These are phyloP conservation scores for Eucalyptus virginea DNA, from an alignment of 345 rosid genomes.

Conservation along the genomic window DNA sequence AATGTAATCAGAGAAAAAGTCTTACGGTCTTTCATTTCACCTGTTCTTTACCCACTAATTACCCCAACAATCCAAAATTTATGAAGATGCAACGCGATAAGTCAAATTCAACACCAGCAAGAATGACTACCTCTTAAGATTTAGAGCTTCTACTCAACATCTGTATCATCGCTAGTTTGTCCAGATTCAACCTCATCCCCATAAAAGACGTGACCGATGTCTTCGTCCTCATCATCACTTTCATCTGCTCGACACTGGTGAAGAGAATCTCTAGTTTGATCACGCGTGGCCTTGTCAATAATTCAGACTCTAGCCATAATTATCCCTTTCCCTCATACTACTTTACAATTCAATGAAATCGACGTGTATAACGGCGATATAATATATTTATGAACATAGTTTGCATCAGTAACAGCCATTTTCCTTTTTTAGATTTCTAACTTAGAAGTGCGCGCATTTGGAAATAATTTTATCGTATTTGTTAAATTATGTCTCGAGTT, in stretches of 20 bases:
- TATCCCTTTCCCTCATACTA: not conserved
- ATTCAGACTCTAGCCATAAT: not conserved
- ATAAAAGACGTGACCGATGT: constrained; percentile 38
- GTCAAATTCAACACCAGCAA: not conserved
- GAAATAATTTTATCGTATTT: too few relatives aligned
- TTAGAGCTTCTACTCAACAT: not conserved
- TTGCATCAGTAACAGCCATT: rapidly evolving
- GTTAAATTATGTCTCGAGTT: too few relatives aligned
- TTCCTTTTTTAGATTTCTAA: not conserved
- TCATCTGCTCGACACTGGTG: constrained; percentile 23
- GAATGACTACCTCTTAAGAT: not conserved
- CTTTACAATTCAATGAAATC: not conserved
- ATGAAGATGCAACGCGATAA: not conserved
- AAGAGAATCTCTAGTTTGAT: constrained; percentile 5
- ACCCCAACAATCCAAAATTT: not conserved
- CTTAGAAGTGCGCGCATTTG: too few relatives aligned
- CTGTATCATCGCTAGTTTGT: constrained; percentile 55
- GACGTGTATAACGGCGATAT: rapidly evolving
- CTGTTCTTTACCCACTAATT: too few relatives aligned
- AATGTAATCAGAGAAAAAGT: too few relatives aligned
- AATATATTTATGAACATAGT: too few relatives aligned
- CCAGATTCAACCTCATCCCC: constrained; percentile 59
- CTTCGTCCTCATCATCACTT: constrained; percentile 44
- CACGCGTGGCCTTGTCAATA: constrained; percentile 38
- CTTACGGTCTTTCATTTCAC: too few relatives aligned